A percentile compares a stretch with the other conserved stretches of the same genome.
phyloP scores from a whole-genome alignment of 2,329 filamentous ascomycete genomes.

The Sclerotinia glacialis region DNA sequence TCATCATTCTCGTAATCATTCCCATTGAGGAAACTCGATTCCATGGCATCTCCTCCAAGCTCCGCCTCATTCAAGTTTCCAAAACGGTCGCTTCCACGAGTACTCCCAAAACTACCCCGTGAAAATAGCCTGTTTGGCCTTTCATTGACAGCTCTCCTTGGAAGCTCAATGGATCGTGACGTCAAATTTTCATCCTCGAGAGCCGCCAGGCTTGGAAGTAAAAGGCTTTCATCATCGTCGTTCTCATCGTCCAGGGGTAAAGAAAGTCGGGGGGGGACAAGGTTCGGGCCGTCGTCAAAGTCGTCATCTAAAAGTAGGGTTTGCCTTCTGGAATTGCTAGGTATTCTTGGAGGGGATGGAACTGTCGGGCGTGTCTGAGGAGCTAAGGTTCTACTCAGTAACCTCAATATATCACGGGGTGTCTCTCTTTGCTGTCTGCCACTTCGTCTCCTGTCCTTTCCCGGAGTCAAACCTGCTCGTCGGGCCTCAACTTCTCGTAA shows the following conservation, averaged over 20 bases:
- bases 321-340: constrained; percentile 23
- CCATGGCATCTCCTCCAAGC: constrained; percentile 29
- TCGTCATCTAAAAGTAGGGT: constrained; percentile 38
- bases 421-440: constrained; percentile 55
- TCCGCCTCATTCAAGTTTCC: constrained; percentile 35
- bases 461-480: constrained; percentile 59
- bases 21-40: constrained; percentile 36
- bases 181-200: constrained; percentile 60
- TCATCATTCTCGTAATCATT: constrained; percentile 30
- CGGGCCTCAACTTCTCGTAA: constrained; percentile 57
- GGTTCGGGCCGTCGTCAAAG: constrained; percentile 44
- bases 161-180: constrained; percentile 57
- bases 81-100: constrained; percentile 54
- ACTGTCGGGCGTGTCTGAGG: constrained; percentile 40
- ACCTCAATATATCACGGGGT: constrained; percentile 52
- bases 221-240: constrained; percentile 46
- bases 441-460: constrained; percentile 56
- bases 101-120: constrained; percentile 49
- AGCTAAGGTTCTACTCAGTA: constrained; percentile 54
- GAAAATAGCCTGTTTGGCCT: constrained; percentile 47
- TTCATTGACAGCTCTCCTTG: constrained; percentile 52
- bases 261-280: constrained; percentile 54
- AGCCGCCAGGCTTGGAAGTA: constrained; percentile 52
- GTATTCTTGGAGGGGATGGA: constrained; percentile 33
- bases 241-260: constrained; percentile 53